Evolutionary conservation across 176 grass and related monocot species (phyloP), one percentile per base, ranked within the genome.

Genomic region (Ananas comosus): DNA sequence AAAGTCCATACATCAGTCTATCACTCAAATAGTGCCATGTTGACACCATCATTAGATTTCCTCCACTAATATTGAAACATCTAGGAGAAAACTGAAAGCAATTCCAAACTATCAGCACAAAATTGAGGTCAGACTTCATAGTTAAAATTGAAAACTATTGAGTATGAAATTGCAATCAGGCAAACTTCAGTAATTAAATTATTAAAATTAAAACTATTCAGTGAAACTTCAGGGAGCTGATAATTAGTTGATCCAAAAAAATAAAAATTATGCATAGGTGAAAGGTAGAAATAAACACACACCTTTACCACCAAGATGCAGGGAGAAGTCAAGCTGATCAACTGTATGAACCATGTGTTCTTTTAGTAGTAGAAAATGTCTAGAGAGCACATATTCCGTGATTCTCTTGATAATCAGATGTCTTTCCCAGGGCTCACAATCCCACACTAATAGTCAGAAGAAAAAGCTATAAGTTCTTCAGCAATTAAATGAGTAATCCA

Each of bases 271-370:
- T 66, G 16, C 33, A 48, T 47, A 53, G 24, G 48, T 66, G 24
- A 54, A 54, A 50, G 10, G 10, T 10, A 67, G 10, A 53, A 63
- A 12, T 50, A 68, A 22, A 67, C 67, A 14, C 67, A 14, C 23
- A 88, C 94, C 89, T 88, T 88, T 72, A 66, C 82, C 85, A 78
- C 77, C 79, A 81, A 91, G 68, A 73, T 86, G 75, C 13, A 93
- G 80, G 71, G 73, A 90, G 86, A 99, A 99, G 75, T 99, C 94
- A 21, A 99, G 79, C 80, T 99, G 86, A 90, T 99, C 87, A 74
- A 93, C 82, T 64, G 83, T 74, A 88, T 88, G 82, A 82, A 77
- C 72, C 54, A 93, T 58, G 72, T 93, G 82, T 70, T 93, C 79
- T 49, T 65, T 82, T 50, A 25, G 54, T 70, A 91, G 65, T 22